phyloP scores from a whole-genome alignment of 1,284 basidiomycete genomes.

The Amylostereum chailletii region DNA sequence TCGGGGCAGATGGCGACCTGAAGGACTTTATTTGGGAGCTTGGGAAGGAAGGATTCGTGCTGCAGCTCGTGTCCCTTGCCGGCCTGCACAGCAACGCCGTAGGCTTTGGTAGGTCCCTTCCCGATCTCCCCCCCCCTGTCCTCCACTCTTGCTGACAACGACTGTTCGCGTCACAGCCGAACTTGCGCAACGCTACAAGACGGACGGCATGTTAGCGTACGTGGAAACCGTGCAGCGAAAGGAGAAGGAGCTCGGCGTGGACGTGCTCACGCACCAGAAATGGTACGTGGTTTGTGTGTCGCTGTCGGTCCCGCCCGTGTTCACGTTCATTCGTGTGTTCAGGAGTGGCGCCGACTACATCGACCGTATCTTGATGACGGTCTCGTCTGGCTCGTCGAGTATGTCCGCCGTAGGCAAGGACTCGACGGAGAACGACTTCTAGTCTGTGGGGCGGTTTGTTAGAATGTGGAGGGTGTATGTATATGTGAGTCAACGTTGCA shows the following conservation, averaged over 20 bases:
- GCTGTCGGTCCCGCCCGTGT: not conserved
- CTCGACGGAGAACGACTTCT: slow-evolving; percentile 82
- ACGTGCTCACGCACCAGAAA: slow-evolving; percentile 89
- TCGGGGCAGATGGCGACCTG: slow-evolving; percentile 49
- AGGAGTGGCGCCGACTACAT: slow-evolving; percentile 86
- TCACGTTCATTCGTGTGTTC: slow-evolving; percentile 2
- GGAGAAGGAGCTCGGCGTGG: slow-evolving; percentile 87
- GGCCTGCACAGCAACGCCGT: slow-evolving; percentile 84
- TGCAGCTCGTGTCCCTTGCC: slow-evolving; percentile 82
- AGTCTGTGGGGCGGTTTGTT: slow-evolving; percentile 1
- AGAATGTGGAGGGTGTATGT: not conserved
- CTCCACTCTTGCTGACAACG: not conserved
- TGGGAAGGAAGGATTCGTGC: slow-evolving; percentile 82
- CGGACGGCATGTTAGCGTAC: slow-evolving; percentile 84
- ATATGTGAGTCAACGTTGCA: not conserved
- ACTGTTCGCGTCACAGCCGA: slow-evolving; percentile 42
- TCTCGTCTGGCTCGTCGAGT: slow-evolving; percentile 78
- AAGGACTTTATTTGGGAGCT: slow-evolving; percentile 90
- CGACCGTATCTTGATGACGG: slow-evolving; percentile 67
- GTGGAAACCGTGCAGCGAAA: slow-evolving; percentile 79
- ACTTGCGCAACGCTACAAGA: slow-evolving; percentile 67
- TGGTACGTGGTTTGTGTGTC: slow-evolving; percentile 40
- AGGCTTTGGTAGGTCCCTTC: slow-evolving; percentile 50
- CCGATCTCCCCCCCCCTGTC: not conserved
- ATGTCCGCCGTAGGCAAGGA: slow-evolving; percentile 76